Percentiles rank a stretch among this genome's conserved stretches.
phyloP scores from a whole-genome alignment of 1,139 yeast species.

The Candida glucosophila region DNA sequence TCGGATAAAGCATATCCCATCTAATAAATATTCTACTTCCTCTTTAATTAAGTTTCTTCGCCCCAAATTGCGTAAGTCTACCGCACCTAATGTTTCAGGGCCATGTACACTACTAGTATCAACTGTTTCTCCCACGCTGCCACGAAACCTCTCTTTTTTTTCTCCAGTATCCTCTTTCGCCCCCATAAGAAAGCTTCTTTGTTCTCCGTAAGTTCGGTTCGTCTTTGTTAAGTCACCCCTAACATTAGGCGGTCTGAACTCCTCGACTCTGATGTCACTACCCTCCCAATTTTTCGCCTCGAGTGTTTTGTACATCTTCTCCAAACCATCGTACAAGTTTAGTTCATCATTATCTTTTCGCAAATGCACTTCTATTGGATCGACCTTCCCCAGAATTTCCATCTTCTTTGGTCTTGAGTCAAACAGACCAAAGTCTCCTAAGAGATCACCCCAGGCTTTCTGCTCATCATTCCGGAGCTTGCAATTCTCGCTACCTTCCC shows the following conservation, averaged over 20 bases:
- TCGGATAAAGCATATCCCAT: slow-evolving; percentile 10
- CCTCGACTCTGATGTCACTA: too few relatives aligned
- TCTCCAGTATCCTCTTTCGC: neutral
- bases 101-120: neutral
- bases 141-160: neutral
- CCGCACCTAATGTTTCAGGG: slow-evolving; percentile 7
- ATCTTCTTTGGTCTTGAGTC: neutral
- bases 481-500: slow-evolving; percentile 2
- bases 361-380: slow-evolving; percentile 1
- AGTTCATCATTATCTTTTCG: too few relatives aligned
- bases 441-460: neutral
- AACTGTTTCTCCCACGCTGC: neutral
- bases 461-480: slow-evolving; percentile 1
- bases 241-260: neutral
- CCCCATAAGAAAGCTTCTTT: slow-evolving; percentile 11
- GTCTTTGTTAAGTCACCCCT: neutral
- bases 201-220: slow-evolving; percentile 12
- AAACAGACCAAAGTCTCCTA: too few relatives aligned
- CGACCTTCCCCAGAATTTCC: neutral
- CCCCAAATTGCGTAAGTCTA: slow-evolving; percentile 10
- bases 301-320: too few relatives aligned
- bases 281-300: too few relatives aligned
- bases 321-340: too few relatives aligned
- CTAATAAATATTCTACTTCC: slow-evolving; percentile 10
- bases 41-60: slow-evolving; percentile 7